Percentiles rank a stretch among this genome's conserved stretches.
Conservation (phyloP, 176 grass and related monocot genomes). For the Secale cereale region DNA sequence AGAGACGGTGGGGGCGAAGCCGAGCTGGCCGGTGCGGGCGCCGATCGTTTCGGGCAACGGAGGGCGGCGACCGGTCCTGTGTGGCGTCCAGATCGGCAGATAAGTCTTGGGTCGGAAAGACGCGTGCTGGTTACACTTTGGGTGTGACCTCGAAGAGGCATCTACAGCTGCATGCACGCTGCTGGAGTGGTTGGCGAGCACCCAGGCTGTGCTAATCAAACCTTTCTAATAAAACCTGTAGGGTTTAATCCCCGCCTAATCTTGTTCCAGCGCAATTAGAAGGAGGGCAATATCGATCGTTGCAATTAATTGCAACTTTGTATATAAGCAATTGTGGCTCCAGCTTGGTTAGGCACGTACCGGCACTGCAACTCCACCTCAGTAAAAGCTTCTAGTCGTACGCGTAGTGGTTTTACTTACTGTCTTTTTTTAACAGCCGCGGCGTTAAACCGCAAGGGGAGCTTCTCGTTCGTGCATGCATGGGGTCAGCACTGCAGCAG, state of each 20-base stretch:
- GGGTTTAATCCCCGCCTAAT: background rate
- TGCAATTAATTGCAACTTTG: too few species aligned
- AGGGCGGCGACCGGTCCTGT: background rate
- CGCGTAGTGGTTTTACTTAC: conserved; percentile 28
- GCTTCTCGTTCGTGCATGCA: conserved; percentile 24
- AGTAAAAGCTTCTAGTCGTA: conserved; percentile 22
- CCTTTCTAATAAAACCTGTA: background rate
- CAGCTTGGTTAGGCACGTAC: too few species aligned
- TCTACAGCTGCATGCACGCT: background rate
- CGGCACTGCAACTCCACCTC: background rate
- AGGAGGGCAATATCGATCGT: background rate
- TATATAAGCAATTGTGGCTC: too few species aligned
- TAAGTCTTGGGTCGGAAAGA: background rate
- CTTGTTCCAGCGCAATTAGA: conserved; percentile 3
- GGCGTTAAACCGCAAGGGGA: conserved; percentile 21
- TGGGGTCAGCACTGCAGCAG: background rate
- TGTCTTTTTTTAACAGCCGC: background rate
- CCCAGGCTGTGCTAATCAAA: background rate
- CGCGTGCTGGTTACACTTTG: background rate
- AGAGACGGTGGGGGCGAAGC: background rate
- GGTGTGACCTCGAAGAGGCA: background rate
- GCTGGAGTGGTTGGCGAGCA: conserved; percentile 1
- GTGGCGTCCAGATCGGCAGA: background rate
- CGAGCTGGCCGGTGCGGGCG: background rate
- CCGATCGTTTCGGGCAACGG: conserved; percentile 1